Percentiles rank a stretch among this genome's conserved stretches.
Conservation (phyloP, 495 filamentous ascomycete species). For the Penicillium argentinense region DNA sequence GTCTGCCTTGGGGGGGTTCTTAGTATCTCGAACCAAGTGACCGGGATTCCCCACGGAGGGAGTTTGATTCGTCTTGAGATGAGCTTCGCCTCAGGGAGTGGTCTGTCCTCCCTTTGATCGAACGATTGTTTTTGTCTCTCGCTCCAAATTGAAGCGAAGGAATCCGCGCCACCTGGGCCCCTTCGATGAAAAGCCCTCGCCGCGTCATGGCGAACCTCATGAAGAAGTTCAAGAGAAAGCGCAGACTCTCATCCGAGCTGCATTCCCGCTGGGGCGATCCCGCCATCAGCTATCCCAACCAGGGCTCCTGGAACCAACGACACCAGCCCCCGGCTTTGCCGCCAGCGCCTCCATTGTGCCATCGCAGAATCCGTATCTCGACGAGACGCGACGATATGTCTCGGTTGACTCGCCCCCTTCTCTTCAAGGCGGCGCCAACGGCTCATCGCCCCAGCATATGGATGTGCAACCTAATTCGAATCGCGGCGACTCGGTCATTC, state of each 20-base stretch:
- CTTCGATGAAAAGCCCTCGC: conserved; percentile 27
- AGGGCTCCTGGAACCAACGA: conserved; percentile 47
- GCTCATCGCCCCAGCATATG: no score
- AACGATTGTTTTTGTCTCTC: background rate
- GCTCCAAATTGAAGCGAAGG: no score
- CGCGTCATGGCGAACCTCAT: conserved; percentile 38
- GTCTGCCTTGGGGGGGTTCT: background rate
- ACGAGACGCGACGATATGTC: conserved; percentile 9
- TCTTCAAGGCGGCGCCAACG: no score
- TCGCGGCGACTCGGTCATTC: conserved; percentile 21
- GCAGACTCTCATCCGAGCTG: conserved; percentile 40
- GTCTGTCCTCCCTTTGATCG: conserved; percentile 21
- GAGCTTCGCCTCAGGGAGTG: conserved; percentile 19
- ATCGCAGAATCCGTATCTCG: background rate
- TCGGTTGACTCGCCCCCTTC: conserved; percentile 1
- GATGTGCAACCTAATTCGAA: conserved; percentile 2
- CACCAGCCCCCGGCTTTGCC: conserved; percentile 22
- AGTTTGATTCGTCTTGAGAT: conserved; percentile 18
- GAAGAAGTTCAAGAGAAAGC: conserved; percentile 39
- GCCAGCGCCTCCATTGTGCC: conserved; percentile 6
- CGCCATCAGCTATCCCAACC: conserved; percentile 41
- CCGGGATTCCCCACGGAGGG: conserved; percentile 6
- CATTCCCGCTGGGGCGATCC: conserved; percentile 46
- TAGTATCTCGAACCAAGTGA: background rate
- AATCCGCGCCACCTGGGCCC: conserved; percentile 3